Conservation (phyloP, 225 moss, liverwort and hornwort species). For the Physcomitrellopsis africana region DNA sequence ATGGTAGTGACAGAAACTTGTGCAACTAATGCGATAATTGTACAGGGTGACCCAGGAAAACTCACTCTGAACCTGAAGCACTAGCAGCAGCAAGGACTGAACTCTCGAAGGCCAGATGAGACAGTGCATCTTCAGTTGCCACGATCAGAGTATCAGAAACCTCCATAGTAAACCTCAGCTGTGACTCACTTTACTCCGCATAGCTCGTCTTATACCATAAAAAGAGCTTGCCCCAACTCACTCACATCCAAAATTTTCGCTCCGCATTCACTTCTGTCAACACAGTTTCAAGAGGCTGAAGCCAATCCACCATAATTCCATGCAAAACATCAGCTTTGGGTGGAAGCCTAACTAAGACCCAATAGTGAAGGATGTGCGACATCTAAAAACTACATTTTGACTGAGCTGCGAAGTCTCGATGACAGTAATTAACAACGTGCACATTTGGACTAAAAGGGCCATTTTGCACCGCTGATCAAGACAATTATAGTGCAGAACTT, state of each 20-base stretch:
- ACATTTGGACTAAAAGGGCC: background rate
- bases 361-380: too few species aligned
- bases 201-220: conserved; percentile 38
- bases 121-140: conserved; percentile 49
- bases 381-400: background rate
- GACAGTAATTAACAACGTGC: conserved; percentile 8
- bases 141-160: conserved; percentile 33
- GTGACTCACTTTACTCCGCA: conserved; percentile 23
- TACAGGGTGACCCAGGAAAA: conserved; percentile 13
- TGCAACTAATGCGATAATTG: background rate
- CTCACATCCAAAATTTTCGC: conserved; percentile 14
- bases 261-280: conserved; percentile 11
- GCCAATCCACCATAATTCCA: conserved; percentile 21
- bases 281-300: conserved; percentile 20
- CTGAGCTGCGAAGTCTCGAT: background rate
- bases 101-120: conserved; percentile 46
- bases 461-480: background rate
- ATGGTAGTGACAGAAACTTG: background rate
- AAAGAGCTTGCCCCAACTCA: conserved; percentile 29
- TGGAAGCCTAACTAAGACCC: too few species aligned
- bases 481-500: background rate
- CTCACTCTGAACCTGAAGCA: conserved; percentile 40
- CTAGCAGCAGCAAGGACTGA: conserved; percentile 29
- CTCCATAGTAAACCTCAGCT: conserved; percentile 42
- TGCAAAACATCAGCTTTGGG: background rate